Evolutionary conservation across 768 basidiomycete species (phyloP).

Genomic region (Cubamyces sp.): DNA sequence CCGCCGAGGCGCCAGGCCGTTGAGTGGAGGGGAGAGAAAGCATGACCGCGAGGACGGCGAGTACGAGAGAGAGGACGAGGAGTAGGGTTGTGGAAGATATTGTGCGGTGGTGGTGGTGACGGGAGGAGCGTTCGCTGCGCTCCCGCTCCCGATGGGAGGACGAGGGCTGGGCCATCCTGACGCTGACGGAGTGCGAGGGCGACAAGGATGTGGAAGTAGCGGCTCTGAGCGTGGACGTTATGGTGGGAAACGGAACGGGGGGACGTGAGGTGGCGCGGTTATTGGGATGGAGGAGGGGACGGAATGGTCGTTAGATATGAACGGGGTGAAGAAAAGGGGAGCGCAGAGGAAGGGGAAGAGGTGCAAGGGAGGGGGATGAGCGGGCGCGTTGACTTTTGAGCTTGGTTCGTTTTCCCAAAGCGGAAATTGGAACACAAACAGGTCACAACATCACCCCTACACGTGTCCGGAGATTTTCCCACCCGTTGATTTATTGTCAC

Average conservation of each 20-base stretch:
- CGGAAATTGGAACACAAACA: conserved; percentile 33
- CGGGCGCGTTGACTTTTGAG: conserved; percentile 33
- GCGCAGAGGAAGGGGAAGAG: conserved; percentile 26
- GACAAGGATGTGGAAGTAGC: conserved; percentile 75
- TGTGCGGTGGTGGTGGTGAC: conserved; percentile 79
- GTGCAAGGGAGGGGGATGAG: conserved; percentile 21
- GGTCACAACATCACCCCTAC: conserved; percentile 27
- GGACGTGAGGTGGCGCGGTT: conserved; percentile 29
- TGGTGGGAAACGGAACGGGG: conserved; percentile 40
- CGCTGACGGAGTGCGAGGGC: conserved; percentile 65
- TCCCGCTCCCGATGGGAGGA: conserved; percentile 76
- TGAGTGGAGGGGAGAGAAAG: conserved; percentile 72
- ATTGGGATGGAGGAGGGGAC: conserved; percentile 21
- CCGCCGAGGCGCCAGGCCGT: conserved; percentile 33
- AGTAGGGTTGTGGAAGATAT: conserved; percentile 90
- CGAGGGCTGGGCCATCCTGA: conserved; percentile 88
- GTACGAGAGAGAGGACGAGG: conserved; percentile 81
- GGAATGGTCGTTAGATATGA: conserved; percentile 30
- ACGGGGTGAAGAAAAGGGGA: conserved; percentile 29
- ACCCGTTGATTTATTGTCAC: conserved; percentile 30
- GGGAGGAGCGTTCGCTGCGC: conserved; percentile 57
- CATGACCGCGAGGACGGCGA: conserved; percentile 91
- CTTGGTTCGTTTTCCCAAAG: conserved; percentile 34
- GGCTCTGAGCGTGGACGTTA: conserved; percentile 69
- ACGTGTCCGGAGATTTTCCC: conserved; percentile 29